Evolutionary conservation across 1,139 yeast species (phyloP).

Genomic region (Saccharomycopsis hybrid): DNA sequence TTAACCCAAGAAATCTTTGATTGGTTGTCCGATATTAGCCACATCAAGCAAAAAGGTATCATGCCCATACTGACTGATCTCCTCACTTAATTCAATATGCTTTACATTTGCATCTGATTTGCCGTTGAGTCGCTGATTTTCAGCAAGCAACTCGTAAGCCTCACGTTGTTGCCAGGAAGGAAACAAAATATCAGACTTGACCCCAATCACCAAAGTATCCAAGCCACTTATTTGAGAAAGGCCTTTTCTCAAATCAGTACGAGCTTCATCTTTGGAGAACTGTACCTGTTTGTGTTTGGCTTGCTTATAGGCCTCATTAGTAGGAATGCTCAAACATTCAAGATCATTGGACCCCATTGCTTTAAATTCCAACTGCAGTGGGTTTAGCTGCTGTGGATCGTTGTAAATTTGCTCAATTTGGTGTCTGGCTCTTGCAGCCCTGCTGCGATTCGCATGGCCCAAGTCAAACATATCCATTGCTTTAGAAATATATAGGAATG

Average conservation of each 20-base stretch:
- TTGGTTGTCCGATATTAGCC: constrained; percentile 74
- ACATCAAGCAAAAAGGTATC: constrained; percentile 80
- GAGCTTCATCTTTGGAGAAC: constrained; percentile 46
- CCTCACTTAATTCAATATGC: constrained; percentile 70
- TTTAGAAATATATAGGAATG: constrained; percentile 77
- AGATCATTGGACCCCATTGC: background rate
- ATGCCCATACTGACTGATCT: constrained; percentile 78
- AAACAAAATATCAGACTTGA: constrained; percentile 82
- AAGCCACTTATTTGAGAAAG: constrained; percentile 55
- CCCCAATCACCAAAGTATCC: constrained; percentile 76
- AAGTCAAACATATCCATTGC: constrained; percentile 94
- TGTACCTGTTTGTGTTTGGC: constrained; percentile 22
- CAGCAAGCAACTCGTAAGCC: constrained; percentile 53
- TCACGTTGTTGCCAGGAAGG: constrained; percentile 96
- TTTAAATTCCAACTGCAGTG: constrained; percentile 7
- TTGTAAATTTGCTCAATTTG: constrained; percentile 28
- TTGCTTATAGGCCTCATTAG: constrained; percentile 24
- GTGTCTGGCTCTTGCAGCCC: constrained; percentile 37
- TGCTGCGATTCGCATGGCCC: constrained; percentile 43
- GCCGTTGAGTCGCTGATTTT: constrained; percentile 32
- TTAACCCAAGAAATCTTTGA: constrained; percentile 47
- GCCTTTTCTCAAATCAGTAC: constrained; percentile 59
- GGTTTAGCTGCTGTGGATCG: background rate
- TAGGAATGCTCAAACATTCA: background rate
- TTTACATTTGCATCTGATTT: constrained; percentile 35